Conservation (phyloP, 805 yeast genomes). For the Ogataea paraovalis region DNA sequence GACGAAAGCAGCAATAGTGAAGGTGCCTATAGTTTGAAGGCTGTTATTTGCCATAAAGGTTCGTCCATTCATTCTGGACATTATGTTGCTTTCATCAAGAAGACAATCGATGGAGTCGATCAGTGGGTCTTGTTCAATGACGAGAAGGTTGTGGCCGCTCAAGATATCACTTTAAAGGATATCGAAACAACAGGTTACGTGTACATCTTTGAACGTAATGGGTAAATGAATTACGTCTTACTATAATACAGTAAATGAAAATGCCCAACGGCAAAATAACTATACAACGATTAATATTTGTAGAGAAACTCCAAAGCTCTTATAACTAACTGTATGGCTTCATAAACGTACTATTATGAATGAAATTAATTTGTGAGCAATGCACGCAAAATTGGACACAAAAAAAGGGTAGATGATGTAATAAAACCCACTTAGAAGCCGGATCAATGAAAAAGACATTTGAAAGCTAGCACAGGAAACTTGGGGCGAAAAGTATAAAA, state of each 20-base stretch:
- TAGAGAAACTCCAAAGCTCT: neutral
- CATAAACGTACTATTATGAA: neutral
- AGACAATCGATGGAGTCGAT: conserved; percentile 34
- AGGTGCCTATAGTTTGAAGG: conserved; percentile 44
- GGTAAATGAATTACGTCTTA: too few relatives aligned
- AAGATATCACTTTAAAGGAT: conserved; percentile 39
- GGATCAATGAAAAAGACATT: too few relatives aligned
- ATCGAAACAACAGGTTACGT: conserved; percentile 45
- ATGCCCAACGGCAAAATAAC: too few relatives aligned
- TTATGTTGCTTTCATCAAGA: conserved; percentile 72
- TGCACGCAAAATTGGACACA: neutral
- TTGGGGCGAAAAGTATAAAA: too few relatives aligned
- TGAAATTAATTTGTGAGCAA: neutral
- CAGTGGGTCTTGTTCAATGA: conserved; percentile 84
- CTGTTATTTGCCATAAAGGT: conserved; percentile 86
- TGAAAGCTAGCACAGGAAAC: too few relatives aligned
- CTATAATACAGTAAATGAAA: too few relatives aligned
- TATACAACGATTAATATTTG: neutral
- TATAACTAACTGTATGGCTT: too few relatives aligned
- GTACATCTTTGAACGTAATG: conserved; percentile 35
- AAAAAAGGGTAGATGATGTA: neutral
- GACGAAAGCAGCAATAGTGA: neutral
- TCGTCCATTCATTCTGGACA: conserved; percentile 88
- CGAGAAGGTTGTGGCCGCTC: conserved; percentile 73
- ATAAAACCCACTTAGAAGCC: too few relatives aligned